phyloP scores from a whole-genome alignment of 2,329 filamentous ascomycete genomes.

The Aspergillus unguis region DNA sequence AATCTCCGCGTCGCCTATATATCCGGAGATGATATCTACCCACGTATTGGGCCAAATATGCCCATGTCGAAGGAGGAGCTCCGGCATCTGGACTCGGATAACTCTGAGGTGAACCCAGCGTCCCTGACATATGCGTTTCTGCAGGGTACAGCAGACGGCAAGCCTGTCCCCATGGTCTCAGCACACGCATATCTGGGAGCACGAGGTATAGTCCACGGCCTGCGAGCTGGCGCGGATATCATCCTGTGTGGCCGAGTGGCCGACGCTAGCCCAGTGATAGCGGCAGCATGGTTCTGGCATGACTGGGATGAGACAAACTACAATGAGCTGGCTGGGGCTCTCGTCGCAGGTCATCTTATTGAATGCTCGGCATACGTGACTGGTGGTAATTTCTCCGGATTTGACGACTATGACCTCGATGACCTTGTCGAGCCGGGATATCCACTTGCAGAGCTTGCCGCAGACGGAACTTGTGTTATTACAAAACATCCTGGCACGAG shows the following conservation, averaged over 20 bases:
- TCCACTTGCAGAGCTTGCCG: slow-evolving; percentile 50
- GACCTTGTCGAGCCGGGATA: slow-evolving; percentile 45
- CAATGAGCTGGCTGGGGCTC: slow-evolving; percentile 49
- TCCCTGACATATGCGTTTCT: slow-evolving; percentile 39
- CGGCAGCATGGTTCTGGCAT: slow-evolving; percentile 56
- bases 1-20: slow-evolving; percentile 47
- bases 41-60: slow-evolving; percentile 31
- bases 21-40: slow-evolving; percentile 45
- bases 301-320: slow-evolving; percentile 50
- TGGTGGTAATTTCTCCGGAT: slow-evolving; percentile 54
- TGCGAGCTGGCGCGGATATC: slow-evolving; percentile 46
- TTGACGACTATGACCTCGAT: slow-evolving; percentile 40
- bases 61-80: slow-evolving; percentile 33
- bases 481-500: slow-evolving; percentile 48
- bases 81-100: slow-evolving; percentile 42
- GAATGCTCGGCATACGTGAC: slow-evolving; percentile 56
- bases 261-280: slow-evolving; percentile 54
- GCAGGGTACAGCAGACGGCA: slow-evolving; percentile 31
- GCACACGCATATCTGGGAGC: slow-evolving; percentile 51
- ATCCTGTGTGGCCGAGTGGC: slow-evolving; percentile 50
- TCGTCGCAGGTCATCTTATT: slow-evolving; percentile 54
- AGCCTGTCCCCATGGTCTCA: slow-evolving; percentile 45
- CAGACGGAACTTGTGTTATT: slow-evolving; percentile 46
- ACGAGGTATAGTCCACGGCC: slow-evolving; percentile 46
- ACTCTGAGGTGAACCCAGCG: slow-evolving; percentile 34